A percentile compares a stretch with the other conserved stretches of the same genome.
These are phyloP conservation scores for Lichtheimia ornata DNA, from an alignment of 371 early-diverging fungal genomes.

Conservation along the genomic window DNA sequence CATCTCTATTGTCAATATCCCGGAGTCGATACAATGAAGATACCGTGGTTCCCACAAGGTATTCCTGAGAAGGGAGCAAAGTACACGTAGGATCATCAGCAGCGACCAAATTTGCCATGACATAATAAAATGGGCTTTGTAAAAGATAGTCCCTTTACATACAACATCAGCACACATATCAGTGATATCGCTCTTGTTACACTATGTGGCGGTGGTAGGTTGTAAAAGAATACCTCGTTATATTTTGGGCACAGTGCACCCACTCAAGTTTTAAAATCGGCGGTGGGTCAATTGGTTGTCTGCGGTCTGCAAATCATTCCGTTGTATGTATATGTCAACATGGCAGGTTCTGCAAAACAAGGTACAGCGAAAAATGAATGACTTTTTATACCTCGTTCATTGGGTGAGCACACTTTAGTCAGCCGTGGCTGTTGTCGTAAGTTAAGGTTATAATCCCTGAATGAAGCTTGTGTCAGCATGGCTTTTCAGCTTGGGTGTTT, in stretches of 20 bases:
- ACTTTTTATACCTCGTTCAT: slow-evolving; percentile 37
- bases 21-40: slow-evolving; percentile 48
- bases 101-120: slow-evolving; percentile 37
- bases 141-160: slow-evolving; percentile 57
- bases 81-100: slow-evolving; percentile 15
- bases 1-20: slow-evolving; percentile 65
- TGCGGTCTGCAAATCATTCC: slow-evolving; percentile 18
- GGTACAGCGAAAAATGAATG: no score
- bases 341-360: no score
- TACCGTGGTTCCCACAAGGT: slow-evolving; percentile 42
- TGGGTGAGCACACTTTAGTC: slow-evolving; percentile 33
- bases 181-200: neutral
- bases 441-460: slow-evolving; percentile 24
- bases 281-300: slow-evolving; percentile 52
- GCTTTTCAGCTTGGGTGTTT: no score
- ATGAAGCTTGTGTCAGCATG: neutral
- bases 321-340: neutral
- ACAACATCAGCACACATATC: no score
- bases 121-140: slow-evolving; percentile 51
- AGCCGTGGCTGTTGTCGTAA: slow-evolving; percentile 34
- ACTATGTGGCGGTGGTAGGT: neutral
- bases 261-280: slow-evolving; percentile 46
- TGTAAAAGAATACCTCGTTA: slow-evolving; percentile 31
- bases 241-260: slow-evolving; percentile 30
- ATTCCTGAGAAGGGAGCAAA: slow-evolving; percentile 25